A percentile compares a stretch with the other conserved stretches of the same genome.
phyloP scores from a whole-genome alignment of 202 grass and related monocot species.

The Saccharum hybrid region DNA sequence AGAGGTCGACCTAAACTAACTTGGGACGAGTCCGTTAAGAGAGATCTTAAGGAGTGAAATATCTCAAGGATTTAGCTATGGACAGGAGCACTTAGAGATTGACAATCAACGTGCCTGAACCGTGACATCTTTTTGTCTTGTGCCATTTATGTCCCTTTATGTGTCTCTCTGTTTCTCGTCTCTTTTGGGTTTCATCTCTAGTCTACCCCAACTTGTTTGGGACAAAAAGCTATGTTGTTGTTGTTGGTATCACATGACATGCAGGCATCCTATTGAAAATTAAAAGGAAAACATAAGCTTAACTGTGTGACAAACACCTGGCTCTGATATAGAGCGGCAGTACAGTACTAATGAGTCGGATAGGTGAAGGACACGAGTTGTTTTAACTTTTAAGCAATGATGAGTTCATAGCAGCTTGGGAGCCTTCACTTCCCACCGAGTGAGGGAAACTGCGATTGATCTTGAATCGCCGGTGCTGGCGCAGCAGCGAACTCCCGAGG shows the following conservation, averaged over 20 bases:
- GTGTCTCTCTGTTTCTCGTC: too few species aligned
- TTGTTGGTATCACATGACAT: conserved; percentile 20
- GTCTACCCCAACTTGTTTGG: too few species aligned
- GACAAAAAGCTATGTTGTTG: too few species aligned
- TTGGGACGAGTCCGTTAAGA: too few species aligned
- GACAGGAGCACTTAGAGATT: too few species aligned
- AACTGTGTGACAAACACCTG: conserved; percentile 21
- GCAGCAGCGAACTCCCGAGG: conserved; percentile 35
- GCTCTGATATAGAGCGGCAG: conserved; percentile 56
- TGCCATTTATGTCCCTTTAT: too few species aligned
- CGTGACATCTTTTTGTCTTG: too few species aligned
- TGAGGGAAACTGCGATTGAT: conserved; percentile 67
- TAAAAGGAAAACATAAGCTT: background rate
- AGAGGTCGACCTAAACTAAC: too few species aligned
- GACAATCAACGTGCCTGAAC: too few species aligned
- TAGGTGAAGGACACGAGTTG: background rate
- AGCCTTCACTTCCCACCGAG: conserved; percentile 44
- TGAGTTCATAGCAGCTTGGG: background rate
- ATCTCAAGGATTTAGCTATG: too few species aligned
- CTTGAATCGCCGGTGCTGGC: conserved; percentile 53
- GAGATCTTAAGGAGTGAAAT: too few species aligned
- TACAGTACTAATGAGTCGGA: conserved; percentile 17
- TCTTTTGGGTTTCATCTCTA: too few species aligned
- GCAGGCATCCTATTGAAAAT: background rate
- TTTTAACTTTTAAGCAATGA: conserved; percentile 31